A percentile compares a stretch with the other conserved stretches of the same genome.
Conservation (phyloP, 148 eudicot genomes). For the Dianthus caryophyllus region DNA sequence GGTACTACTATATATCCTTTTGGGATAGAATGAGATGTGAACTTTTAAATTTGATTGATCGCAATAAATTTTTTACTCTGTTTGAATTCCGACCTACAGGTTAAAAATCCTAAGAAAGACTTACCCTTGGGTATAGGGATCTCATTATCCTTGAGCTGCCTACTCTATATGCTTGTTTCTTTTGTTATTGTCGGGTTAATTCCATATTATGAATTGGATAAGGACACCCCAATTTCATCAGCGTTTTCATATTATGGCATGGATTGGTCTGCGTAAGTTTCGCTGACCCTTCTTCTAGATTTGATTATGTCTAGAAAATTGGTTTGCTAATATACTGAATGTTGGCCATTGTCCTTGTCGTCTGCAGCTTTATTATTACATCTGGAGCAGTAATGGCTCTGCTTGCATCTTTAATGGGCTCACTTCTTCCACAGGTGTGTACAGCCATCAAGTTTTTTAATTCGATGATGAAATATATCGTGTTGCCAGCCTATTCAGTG, state of each 20-base stretch:
- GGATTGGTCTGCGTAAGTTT: conserved; percentile 71
- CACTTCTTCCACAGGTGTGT: conserved; percentile 70
- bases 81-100: conserved; percentile 30
- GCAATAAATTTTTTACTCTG: not conserved
- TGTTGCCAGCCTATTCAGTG: not conserved
- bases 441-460: not conserved
- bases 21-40: not conserved
- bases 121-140: conserved; percentile 61
- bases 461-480: not conserved
- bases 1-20: not conserved
- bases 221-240: conserved; percentile 70
- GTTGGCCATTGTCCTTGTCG: conserved; percentile 8
- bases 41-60: not conserved
- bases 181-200: conserved; percentile 61
- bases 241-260: conserved; percentile 60
- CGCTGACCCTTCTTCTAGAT: not conserved
- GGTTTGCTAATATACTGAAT: conserved; percentile 5
- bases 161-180: conserved; percentile 66
- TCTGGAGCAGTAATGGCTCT: conserved; percentile 67
- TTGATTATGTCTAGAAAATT: not conserved
- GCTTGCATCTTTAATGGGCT: conserved; percentile 56
- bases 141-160: conserved; percentile 52
- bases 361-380: conserved; percentile 49
- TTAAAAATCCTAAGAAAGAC: conserved; percentile 63
- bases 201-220: conserved; percentile 54